Conservation (phyloP, 768 basidiomycete species). For the Agrocybe praecox region DNA sequence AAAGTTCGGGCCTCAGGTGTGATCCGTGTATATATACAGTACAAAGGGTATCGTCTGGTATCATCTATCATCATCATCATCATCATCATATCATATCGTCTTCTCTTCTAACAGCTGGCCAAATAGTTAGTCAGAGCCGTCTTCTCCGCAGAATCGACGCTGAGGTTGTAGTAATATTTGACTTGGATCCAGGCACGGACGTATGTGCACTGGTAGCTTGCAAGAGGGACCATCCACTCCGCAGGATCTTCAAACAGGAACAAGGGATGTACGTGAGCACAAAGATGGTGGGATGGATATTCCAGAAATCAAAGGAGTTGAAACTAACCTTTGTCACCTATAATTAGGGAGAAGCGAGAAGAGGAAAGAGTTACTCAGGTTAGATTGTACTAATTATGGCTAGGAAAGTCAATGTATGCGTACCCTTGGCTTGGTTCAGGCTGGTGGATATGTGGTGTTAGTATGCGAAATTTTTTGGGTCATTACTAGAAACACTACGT, state of each 20-base stretch:
- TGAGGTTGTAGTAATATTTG: slow-evolving; percentile 51
- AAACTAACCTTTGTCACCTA: slow-evolving; percentile 44
- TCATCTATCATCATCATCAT: too few relatives aligned
- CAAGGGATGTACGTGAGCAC: too few relatives aligned
- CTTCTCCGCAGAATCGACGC: slow-evolving; percentile 55
- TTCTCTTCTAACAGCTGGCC: slow-evolving; percentile 29
- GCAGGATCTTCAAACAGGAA: slow-evolving; percentile 45
- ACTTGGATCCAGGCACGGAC: slow-evolving; percentile 55
- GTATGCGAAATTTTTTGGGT: too few relatives aligned
- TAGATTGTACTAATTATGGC: not conserved
- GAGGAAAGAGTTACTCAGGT: not conserved
- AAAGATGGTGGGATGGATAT: too few relatives aligned
- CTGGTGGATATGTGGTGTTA: too few relatives aligned
- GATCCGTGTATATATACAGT: too few relatives aligned
- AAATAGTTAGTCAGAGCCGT: slow-evolving; percentile 43
- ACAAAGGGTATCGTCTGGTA: too few relatives aligned
- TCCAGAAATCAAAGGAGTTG: not conserved
- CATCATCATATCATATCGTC: too few relatives aligned
- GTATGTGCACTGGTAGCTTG: slow-evolving; percentile 52
- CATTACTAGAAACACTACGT: slow-evolving; percentile 14
- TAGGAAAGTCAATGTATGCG: slow-evolving; percentile 1
- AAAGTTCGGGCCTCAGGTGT: too few relatives aligned
- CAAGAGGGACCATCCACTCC: slow-evolving; percentile 52
- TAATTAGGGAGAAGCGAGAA: not conserved
- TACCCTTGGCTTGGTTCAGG: slow-evolving; percentile 51